Conservation (phyloP, 371 early-diverging fungal genomes). For the Mucor ambiguus region DNA sequence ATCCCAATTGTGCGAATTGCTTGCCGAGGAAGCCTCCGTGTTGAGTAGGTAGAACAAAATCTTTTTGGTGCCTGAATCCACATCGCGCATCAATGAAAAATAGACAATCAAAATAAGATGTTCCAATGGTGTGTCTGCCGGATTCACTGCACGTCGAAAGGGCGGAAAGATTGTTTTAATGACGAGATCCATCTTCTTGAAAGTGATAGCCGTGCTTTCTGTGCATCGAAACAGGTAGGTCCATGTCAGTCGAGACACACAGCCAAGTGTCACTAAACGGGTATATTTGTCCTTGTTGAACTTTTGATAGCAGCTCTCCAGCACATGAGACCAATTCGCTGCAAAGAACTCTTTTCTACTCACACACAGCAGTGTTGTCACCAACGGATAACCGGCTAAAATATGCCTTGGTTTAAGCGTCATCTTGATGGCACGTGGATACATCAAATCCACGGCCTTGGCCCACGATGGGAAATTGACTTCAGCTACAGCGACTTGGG, state of each 20-base stretch:
- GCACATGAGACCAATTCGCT: slow-evolving; percentile 72
- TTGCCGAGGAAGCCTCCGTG: slow-evolving; percentile 45
- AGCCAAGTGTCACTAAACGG: slow-evolving; percentile 74
- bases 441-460: slow-evolving; percentile 89
- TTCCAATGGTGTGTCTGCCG: slow-evolving; percentile 73
- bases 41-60: slow-evolving; percentile 71
- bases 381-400: slow-evolving; percentile 82
- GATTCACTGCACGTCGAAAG: slow-evolving; percentile 67
- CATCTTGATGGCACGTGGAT: slow-evolving; percentile 91
- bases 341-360: slow-evolving; percentile 88
- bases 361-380: slow-evolving; percentile 86
- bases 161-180: slow-evolving; percentile 73
- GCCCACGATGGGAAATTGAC: slow-evolving; percentile 94
- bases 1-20: slow-evolving; percentile 54
- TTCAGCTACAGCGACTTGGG: slow-evolving; percentile 90
- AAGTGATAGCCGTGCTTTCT: slow-evolving; percentile 63
- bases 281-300: slow-evolving; percentile 79
- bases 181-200: slow-evolving; percentile 66
- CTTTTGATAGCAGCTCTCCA: slow-evolving; percentile 79
- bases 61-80: slow-evolving; percentile 80
- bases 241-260: slow-evolving; percentile 88
- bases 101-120: slow-evolving; percentile 82
- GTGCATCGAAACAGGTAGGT: slow-evolving; percentile 89
- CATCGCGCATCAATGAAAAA: slow-evolving; percentile 76
- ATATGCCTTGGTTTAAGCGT: slow-evolving; percentile 80